Percentiles rank a stretch among this genome's conserved stretches.
phyloP scores from a whole-genome alignment of 768 basidiomycete species.

The Asterophora parasitica region DNA sequence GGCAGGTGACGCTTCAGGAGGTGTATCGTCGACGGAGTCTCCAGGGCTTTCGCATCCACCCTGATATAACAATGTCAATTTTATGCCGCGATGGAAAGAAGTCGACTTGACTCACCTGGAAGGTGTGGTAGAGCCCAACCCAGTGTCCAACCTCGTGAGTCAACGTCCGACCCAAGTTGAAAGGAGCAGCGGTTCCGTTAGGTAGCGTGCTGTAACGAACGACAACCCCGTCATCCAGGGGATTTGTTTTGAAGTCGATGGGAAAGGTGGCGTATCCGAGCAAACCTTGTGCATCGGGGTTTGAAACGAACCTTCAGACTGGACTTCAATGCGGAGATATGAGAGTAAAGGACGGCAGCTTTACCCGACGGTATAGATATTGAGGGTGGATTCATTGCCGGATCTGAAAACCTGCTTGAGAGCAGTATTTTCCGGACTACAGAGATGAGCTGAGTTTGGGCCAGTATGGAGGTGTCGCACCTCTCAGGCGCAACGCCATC shows the following conservation, averaged over 20 bases:
- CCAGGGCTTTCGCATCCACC: slow-evolving; percentile 30
- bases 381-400: slow-evolving; percentile 33
- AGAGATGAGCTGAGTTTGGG: background rate
- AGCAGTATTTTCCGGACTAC: slow-evolving; percentile 30
- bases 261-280: slow-evolving; percentile 51
- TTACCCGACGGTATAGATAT: slow-evolving; percentile 34
- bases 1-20: slow-evolving; percentile 32
- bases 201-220: slow-evolving; percentile 33
- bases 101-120: slow-evolving; percentile 24
- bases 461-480: slow-evolving; percentile 14
- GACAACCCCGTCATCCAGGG: slow-evolving; percentile 42
- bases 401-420: slow-evolving; percentile 39
- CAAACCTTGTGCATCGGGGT: slow-evolving; percentile 27
- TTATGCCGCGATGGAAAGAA: background rate
- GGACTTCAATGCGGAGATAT: slow-evolving; percentile 11
- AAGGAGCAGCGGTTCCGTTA: slow-evolving; percentile 34
- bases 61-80: slow-evolving; percentile 7
- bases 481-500: slow-evolving; percentile 32
- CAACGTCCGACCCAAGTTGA: slow-evolving; percentile 41
- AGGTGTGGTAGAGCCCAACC: slow-evolving; percentile 46
- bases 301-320: slow-evolving; percentile 17
- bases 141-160: slow-evolving; percentile 49
- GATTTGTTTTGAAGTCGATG: slow-evolving; percentile 28
- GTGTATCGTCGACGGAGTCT: slow-evolving; percentile 39
- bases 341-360: slow-evolving; percentile 6